Base-by-base conservation (phyloP, 176 grass and related monocot species). In the Metroxylon sagu region DNA sequence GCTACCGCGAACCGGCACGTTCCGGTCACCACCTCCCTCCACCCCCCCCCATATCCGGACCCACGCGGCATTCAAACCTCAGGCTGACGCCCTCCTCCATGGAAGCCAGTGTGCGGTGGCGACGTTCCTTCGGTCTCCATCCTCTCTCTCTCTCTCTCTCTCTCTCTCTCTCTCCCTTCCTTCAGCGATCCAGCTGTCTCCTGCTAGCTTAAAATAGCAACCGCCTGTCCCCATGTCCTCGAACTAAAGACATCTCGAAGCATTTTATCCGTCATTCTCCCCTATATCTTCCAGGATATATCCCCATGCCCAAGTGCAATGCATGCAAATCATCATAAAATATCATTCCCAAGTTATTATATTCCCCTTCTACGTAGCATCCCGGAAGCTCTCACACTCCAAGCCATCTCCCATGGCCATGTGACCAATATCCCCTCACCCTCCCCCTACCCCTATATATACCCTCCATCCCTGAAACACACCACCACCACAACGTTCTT, bases 111-210 rank as follows among this genome's bases (percentile, higher is more conserved):
- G 35, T 43, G 35, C 5, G 8, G 12, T 12, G 5, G 35, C 12
- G 35, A 43, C 19, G 21, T 23, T 1, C 21, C 21, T 23, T 23
- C 21, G 21, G 21, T 23, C 21, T 23, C 21, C 21, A 1, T 23
- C 56, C 30, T 2, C 35, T 43, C 31, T 43, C 35, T 43, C 35
- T 43, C 7, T 39, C 35, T 35, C 18, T 43, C 31, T 29, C 28
- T 29, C 6, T 10, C 25, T 8, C 17, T 19, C 28, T 28, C 5
- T 1, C 26, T 6, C n/a, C 12, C 30, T 17, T 18, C 56, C 18
- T 30, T 14, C 10, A 12, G 35, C 1, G 35, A 43, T 43, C 77
- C 83, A 86, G 83, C 83, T 86, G 78, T 86, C 51, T 77, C 74
- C 74, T 72, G 58, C 65, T 12, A 19, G 12, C 66, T 17, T 71